A percentile compares a stretch with the other conserved stretches of the same genome.
These are phyloP conservation scores for Auxenochlorella pyrenoidosa DNA, from an alignment of 139 green algal species.

Conservation along the genomic window DNA sequence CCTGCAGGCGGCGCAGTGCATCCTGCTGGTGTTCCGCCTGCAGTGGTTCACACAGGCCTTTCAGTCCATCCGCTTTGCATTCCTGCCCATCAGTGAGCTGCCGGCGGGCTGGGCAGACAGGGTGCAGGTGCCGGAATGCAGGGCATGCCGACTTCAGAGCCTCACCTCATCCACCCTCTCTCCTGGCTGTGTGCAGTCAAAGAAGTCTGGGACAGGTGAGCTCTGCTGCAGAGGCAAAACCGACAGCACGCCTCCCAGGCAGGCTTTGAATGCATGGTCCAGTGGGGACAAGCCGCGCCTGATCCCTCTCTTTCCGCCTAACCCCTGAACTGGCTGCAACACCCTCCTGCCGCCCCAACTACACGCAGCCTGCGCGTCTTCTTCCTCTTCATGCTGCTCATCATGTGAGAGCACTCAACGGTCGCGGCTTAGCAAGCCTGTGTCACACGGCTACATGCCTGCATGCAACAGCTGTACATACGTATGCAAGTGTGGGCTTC, in stretches of 20 bases:
- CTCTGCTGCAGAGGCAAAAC: too few relatives aligned
- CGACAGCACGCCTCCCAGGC: too few relatives aligned
- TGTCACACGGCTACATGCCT: too few relatives aligned
- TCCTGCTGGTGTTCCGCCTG: slow-evolving; percentile 53
- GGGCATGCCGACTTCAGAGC: neutral
- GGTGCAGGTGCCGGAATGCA: neutral
- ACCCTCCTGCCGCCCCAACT: too few relatives aligned
- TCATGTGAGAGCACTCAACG: neutral
- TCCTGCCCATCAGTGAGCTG: slow-evolving; percentile 5
- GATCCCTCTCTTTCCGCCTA: too few relatives aligned
- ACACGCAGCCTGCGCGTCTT: neutral
- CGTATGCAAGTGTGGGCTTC: too few relatives aligned
- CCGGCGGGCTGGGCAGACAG: neutral
- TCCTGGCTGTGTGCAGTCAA: neutral
- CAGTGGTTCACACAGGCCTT: slow-evolving; percentile 40
- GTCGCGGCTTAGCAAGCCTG: too few relatives aligned
- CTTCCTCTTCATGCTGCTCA: slow-evolving; percentile 32
- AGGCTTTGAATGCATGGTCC: too few relatives aligned
- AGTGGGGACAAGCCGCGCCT: too few relatives aligned
- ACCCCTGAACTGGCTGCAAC: too few relatives aligned
- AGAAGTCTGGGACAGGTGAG: slow-evolving; percentile 11
- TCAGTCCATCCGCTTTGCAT: slow-evolving; percentile 28
- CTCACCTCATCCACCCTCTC: neutral
- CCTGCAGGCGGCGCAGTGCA: slow-evolving; percentile 23
- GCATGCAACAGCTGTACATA: too few relatives aligned